Evolutionary conservation across 2,329 filamentous ascomycete species (phyloP).

Genomic region (Waltergamsia citrina): DNA sequence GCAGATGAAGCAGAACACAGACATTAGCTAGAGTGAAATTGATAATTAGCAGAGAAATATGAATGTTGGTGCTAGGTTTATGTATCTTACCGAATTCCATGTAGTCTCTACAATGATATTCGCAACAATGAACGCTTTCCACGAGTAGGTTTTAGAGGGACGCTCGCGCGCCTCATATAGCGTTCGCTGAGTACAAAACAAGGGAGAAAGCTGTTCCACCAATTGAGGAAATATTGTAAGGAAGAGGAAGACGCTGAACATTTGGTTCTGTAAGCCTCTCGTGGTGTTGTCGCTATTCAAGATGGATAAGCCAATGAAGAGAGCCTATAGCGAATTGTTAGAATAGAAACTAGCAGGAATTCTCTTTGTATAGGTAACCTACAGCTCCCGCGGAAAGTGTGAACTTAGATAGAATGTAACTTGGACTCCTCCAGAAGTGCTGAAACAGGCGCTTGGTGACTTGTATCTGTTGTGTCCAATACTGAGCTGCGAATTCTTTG

Average conservation of each 20-base stretch:
- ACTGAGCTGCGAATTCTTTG: slow-evolving; percentile 74
- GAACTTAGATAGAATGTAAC: slow-evolving; percentile 80
- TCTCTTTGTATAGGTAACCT: too few species aligned
- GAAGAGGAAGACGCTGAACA: slow-evolving; percentile 66
- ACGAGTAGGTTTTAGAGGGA: slow-evolving; percentile 58
- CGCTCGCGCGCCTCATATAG: slow-evolving; percentile 63
- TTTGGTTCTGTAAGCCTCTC: slow-evolving; percentile 60
- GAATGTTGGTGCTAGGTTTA: neutral
- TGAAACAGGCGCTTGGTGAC: slow-evolving; percentile 71
- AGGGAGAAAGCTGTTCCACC: slow-evolving; percentile 59
- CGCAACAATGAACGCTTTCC: slow-evolving; percentile 56
- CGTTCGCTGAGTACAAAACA: slow-evolving; percentile 58
- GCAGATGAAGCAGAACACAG: slow-evolving; percentile 52
- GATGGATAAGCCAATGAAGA: slow-evolving; percentile 65
- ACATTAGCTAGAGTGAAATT: slow-evolving; percentile 9
- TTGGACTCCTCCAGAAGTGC: slow-evolving; percentile 85
- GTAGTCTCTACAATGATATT: slow-evolving; percentile 9
- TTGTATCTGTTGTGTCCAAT: slow-evolving; percentile 55
- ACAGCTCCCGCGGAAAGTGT: too few species aligned
- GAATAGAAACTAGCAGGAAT: too few species aligned
- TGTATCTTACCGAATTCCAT: too few species aligned
- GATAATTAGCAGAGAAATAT: neutral
- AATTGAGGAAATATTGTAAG: slow-evolving; percentile 60
- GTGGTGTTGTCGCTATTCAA: slow-evolving; percentile 49
- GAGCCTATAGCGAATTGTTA: slow-evolving; percentile 25